These are phyloP conservation scores for Phaseolus lunatus DNA, from an alignment of 306 rosid species.

Conservation along the genomic window DNA sequence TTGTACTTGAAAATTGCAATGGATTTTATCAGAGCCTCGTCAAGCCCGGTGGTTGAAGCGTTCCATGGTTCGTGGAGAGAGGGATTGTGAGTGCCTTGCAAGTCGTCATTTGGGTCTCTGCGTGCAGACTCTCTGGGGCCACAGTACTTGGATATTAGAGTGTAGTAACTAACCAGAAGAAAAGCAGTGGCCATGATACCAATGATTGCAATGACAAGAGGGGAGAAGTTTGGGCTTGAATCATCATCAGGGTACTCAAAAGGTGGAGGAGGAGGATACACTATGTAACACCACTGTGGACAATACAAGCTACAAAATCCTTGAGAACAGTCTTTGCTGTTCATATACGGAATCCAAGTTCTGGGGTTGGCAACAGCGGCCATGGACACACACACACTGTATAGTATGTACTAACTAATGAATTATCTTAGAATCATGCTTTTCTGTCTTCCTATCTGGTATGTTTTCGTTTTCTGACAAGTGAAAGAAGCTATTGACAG, in stretches of 20 bases:
- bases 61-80: conserved; percentile 64
- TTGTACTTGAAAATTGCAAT: conserved; percentile 68
- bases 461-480: conserved; percentile 33
- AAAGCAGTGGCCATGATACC: conserved; percentile 79
- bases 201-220: conserved; percentile 76
- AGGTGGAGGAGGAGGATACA: conserved; percentile 77
- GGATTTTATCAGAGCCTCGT: conserved; percentile 69
- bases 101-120: conserved; percentile 40
- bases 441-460: conserved; percentile 6
- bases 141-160: conserved; percentile 77
- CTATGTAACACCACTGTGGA: conserved; percentile 83
- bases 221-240: conserved; percentile 68
- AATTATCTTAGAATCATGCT: conserved; percentile 7
- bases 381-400: conserved; percentile 54
- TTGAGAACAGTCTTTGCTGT: conserved; percentile 76
- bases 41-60: conserved; percentile 59
- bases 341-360: conserved; percentile 76
- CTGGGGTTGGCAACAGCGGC: conserved; percentile 65
- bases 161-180: conserved; percentile 73
- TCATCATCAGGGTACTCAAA: conserved; percentile 61
- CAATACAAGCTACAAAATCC: conserved; percentile 78
- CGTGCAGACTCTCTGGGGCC: conserved; percentile 42
- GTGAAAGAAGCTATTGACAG: conserved; percentile 56
- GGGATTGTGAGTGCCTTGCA: conserved; percentile 47
- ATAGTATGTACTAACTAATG: background rate